A percentile compares a stretch with the other conserved stretches of the same genome.
phyloP scores from a whole-genome alignment of 805 yeast genomes.

The Wickerhamiella cacticola region DNA sequence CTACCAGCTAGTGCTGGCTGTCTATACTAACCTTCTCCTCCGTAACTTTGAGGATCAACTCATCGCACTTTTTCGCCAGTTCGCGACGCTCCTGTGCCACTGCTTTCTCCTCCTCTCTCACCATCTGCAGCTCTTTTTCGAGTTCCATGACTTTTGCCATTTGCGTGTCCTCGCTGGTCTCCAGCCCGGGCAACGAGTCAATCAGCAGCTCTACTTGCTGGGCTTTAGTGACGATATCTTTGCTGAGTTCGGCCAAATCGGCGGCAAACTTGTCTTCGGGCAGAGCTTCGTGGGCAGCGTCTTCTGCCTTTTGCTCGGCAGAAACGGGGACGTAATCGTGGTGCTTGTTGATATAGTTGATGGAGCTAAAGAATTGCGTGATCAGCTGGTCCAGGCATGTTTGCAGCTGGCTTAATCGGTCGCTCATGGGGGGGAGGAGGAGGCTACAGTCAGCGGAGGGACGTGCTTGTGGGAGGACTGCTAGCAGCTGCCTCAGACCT shows the following conservation, averaged over 20 bases:
- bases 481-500: no score
- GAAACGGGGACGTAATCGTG: slow-evolving; percentile 47
- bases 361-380: slow-evolving; percentile 29
- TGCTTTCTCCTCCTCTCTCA: slow-evolving; percentile 45
- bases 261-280: slow-evolving; percentile 24
- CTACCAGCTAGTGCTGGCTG: slow-evolving; percentile 8
- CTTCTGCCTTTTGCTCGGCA: slow-evolving; percentile 46
- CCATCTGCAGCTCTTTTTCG: slow-evolving; percentile 46
- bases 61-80: slow-evolving; percentile 50
- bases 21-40: slow-evolving; percentile 33
- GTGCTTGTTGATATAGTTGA: slow-evolving; percentile 46
- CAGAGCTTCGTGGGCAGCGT: slow-evolving; percentile 35
- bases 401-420: slow-evolving; percentile 80
- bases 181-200: slow-evolving; percentile 86
- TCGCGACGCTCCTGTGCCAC: slow-evolving; percentile 54
- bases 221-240: slow-evolving; percentile 73
- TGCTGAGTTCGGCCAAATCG: slow-evolving; percentile 62
- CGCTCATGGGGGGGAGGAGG: no score
- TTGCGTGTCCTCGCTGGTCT: slow-evolving; percentile 68
- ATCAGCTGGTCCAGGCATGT: slow-evolving; percentile 60
- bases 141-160: slow-evolving; percentile 48
- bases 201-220: slow-evolving; percentile 78
- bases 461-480: no score
- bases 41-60: slow-evolving; percentile 49
- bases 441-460: no score